Evolutionary conservation across 768 basidiomycete species (phyloP), one percentile per base, ranked within the genome.

Genomic region (Kwoniella newhampshirensis): DNA sequence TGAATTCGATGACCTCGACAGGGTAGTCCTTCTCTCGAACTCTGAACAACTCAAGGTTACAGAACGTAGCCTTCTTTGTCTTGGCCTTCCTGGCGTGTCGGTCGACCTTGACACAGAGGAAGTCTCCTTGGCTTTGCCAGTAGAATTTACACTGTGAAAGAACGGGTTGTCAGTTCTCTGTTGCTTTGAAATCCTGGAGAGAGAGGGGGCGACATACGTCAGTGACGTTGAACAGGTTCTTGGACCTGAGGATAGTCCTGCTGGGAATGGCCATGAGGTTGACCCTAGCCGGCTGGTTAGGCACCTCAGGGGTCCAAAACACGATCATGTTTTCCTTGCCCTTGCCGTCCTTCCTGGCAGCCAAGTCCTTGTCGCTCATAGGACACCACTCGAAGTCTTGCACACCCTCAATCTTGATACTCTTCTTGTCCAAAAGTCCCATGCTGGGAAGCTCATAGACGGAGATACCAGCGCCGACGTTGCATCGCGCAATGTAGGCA

Each of bases 311-410:
- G 0, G 89, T 93, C 96, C 96, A 99, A 77, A 91, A 98, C 8
- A 85, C 93, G 42, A 99, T 79, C 86, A 92, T 89, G 76, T 93
- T 96, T 78, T 97, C 92, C 70, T 84, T 81, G 26, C 63, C 79
- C 20, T 79, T 79, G 39, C 80, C 82, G 59, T 81, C 83, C 55
- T 84, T 84, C 27, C 77, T 78, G 41, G 87, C 86, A 51, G 90
- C 91, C 59, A 81, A 83, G 66, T 97, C 94, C 75, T 85, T 87
- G 66, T 96, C 93, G 49, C 89, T 87, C 47, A 85, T 83, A 32
- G 96, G 96, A 66, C 90, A 91, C 96, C 96, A 99, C 78, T 97
- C 96, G 75, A 98, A 98, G 78, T 98, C 94, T 65, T 90, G 81
- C 41, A 99, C 92, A 20, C 94, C 94, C 65, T 98, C 93, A 43